Evolutionary conservation across 192 early-diverging fungal genomes (phyloP).

Genomic region (Backusella liffmaniae): DNA sequence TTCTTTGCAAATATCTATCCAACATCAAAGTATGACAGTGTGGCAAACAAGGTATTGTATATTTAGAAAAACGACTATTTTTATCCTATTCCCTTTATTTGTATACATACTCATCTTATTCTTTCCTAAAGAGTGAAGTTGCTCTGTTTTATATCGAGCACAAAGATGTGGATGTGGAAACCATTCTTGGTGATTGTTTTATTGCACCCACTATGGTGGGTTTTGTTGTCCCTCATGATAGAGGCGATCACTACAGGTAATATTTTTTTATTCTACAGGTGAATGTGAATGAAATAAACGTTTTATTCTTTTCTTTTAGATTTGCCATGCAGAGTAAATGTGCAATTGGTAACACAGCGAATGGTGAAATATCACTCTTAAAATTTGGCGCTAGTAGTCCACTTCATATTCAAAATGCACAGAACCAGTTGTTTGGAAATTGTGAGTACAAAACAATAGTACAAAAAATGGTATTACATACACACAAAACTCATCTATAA

Average conservation of each 20-base stretch:
- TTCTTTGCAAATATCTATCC: slow-evolving; percentile 19
- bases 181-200: not conserved
- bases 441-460: not conserved
- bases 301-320: not conserved
- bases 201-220: slow-evolving; percentile 11
- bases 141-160: slow-evolving; percentile 8
- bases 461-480: not conserved
- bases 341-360: slow-evolving; percentile 5
- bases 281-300: not conserved
- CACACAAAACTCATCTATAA: not conserved
- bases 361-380: slow-evolving; percentile 12
- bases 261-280: not conserved
- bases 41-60: slow-evolving; percentile 16
- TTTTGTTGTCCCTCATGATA: slow-evolving; percentile 4
- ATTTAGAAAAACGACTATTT: not conserved
- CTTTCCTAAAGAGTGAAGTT: not conserved
- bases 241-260: slow-evolving; percentile 2
- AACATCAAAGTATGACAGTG: slow-evolving; percentile 6
- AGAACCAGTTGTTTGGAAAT: slow-evolving; percentile 14
- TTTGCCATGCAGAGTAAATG: slow-evolving; percentile 17
- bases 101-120: not conserved
- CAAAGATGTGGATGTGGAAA: not conserved
- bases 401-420: slow-evolving; percentile 8
- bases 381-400: not conserved
- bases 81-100: not conserved